Percentiles rank a stretch among this genome's conserved stretches.
phyloP scores from a whole-genome alignment of 805 yeast genomes.

The Candida gorgasii region DNA sequence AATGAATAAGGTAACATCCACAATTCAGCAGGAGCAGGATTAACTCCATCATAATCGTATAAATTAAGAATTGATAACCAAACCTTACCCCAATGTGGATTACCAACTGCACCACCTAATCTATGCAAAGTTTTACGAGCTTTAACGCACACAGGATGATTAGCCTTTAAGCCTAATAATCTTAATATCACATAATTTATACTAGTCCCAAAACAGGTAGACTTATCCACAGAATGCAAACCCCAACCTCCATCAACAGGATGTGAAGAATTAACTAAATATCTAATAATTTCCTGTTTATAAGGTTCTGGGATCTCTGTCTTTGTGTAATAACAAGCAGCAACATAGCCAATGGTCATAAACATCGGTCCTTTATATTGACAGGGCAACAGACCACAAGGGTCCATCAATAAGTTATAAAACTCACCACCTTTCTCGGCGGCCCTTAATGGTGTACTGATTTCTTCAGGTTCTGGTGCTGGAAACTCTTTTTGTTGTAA shows the following conservation, averaged over 20 bases:
- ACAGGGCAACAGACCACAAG: slow-evolving; percentile 85
- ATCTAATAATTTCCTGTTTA: slow-evolving; percentile 73
- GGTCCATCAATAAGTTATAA: slow-evolving; percentile 69
- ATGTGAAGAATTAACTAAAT: slow-evolving; percentile 87
- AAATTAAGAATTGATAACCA: slow-evolving; percentile 82
- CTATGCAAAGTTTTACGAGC: slow-evolving; percentile 70
- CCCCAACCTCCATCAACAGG: slow-evolving; percentile 99
- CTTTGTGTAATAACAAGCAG: slow-evolving; percentile 67
- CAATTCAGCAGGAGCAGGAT: slow-evolving; percentile 96
- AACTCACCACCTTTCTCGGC: slow-evolving; percentile 76
- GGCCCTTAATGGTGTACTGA: slow-evolving; percentile 54
- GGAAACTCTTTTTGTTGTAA: slow-evolving; percentile 42
- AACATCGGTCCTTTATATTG: slow-evolving; percentile 99
- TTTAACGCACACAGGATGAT: slow-evolving; percentile 74
- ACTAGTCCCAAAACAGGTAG: slow-evolving; percentile 93
- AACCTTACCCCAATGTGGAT: slow-evolving; percentile 97
- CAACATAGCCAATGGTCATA: slow-evolving; percentile 87
- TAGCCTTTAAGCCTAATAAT: slow-evolving; percentile 69
- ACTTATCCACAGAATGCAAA: slow-evolving; percentile 84
- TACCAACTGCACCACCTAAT: slow-evolving; percentile 86
- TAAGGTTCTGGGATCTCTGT: slow-evolving; percentile 67
- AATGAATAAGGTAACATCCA: slow-evolving; percentile 82
- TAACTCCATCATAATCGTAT: slow-evolving; percentile 94
- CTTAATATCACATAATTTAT: slow-evolving; percentile 83
- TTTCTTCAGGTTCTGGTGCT: slow-evolving; percentile 40